Percentiles rank a stretch among this genome's conserved stretches.
Conservation (phyloP, 2,329 filamentous ascomycete species). For the Scedosporium aurantiacum region DNA sequence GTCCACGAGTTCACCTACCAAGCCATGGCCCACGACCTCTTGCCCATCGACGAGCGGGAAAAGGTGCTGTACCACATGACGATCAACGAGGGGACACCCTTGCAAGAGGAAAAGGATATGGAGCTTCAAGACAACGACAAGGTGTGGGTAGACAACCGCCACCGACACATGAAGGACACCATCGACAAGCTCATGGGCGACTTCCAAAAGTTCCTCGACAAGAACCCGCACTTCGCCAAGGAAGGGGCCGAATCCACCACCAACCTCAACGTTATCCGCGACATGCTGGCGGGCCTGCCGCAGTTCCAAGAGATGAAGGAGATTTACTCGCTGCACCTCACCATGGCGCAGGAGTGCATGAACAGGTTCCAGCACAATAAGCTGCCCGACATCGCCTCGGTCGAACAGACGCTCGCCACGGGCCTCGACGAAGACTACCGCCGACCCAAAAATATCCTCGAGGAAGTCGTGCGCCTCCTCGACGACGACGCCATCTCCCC, state of each 20-base stretch:
- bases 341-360: conserved; percentile 97
- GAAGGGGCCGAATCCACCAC: conserved; percentile 58
- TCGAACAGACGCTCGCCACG: conserved; percentile 85
- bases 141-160: conserved; percentile 90
- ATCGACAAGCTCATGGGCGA: conserved; percentile 88
- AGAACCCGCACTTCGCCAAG: conserved; percentile 87
- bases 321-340: conserved; percentile 84
- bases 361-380: conserved; percentile 79
- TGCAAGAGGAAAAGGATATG: conserved; percentile 76
- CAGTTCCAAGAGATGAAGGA: conserved; percentile 96
- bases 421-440: conserved; percentile 86
- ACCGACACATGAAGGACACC: conserved; percentile 96
- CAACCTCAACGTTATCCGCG: conserved; percentile 82
- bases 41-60: conserved; percentile 79
- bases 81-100: conserved; percentile 60
- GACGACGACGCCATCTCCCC: conserved; percentile 68
- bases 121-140: conserved; percentile 84
- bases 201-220: conserved; percentile 81
- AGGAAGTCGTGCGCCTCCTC: conserved; percentile 74
- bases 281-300: conserved; percentile 90
- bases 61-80: conserved; percentile 77
- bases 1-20: conserved; percentile 98
- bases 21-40: conserved; percentile 89
- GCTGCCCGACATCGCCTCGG: conserved; percentile 72
- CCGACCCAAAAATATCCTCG: conserved; percentile 80